phyloP scores from a whole-genome alignment of 306 rosid species.

The Cyclanthera cordifolia region DNA sequence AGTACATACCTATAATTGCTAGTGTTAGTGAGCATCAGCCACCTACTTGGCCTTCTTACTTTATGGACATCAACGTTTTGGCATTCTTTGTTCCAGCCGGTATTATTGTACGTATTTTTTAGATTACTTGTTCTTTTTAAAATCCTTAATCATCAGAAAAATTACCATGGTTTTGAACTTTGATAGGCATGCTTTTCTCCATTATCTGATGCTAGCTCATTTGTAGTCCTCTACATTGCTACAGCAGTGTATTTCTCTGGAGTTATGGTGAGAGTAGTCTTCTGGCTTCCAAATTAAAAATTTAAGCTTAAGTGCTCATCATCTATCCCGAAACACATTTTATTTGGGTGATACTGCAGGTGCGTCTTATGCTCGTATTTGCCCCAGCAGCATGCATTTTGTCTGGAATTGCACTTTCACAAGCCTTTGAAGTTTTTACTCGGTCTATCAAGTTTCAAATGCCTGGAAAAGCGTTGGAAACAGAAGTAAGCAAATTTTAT shows the following conservation, averaged over 20 bases:
- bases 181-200: constrained; percentile 90
- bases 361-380: constrained; percentile 93
- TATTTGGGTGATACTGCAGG: constrained; percentile 39
- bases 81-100: constrained; percentile 99
- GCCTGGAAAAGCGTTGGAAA: constrained; percentile 34
- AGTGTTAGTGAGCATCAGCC: constrained; percentile 99
- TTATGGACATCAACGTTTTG: constrained; percentile 96
- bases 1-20: constrained; percentile 98
- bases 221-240: constrained; percentile 73
- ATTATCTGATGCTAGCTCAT: constrained; percentile 91
- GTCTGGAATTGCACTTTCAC: constrained; percentile 98
- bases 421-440: constrained; percentile 89
- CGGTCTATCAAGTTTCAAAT: constrained; percentile 85
- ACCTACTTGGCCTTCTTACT: constrained; percentile 99
- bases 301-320: constrained; percentile 3
- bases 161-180: constrained; percentile 17
- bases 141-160: constrained; percentile 11
- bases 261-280: constrained; percentile 70
- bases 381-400: constrained; percentile 98
- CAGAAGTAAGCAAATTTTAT: constrained; percentile 33
- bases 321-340: constrained; percentile 9
- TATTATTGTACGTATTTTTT: constrained; percentile 50
- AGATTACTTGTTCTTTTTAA: constrained; percentile 4
- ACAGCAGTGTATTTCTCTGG: constrained; percentile 92
- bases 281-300: constrained; percentile 10